Conservation (phyloP, 306 rosid genomes). For the Quercus parvula region DNA sequence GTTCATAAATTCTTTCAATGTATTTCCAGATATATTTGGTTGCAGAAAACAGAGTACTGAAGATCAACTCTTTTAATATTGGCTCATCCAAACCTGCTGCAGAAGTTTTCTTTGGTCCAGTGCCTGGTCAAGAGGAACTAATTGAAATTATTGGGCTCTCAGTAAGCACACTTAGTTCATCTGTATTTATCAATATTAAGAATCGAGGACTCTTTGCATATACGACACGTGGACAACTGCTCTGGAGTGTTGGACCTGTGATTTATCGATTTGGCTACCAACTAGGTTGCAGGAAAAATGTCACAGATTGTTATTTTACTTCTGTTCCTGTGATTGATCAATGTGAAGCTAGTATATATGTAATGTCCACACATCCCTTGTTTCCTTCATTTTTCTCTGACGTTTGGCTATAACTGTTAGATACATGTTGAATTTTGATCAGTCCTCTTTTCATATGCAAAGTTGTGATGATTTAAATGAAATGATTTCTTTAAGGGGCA, state of each 20-base stretch:
- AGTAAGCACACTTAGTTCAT: conserved; percentile 54
- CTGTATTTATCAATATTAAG: conserved; percentile 45
- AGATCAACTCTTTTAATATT: conserved; percentile 41
- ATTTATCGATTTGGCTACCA: conserved; percentile 56
- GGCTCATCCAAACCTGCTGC: conserved; percentile 37
- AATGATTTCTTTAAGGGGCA: background rate
- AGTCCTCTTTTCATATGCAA: no score
- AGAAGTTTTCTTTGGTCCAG: conserved; percentile 45
- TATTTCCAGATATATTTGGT: conserved; percentile 63
- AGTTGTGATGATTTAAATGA: no score
- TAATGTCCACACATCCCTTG: conserved; percentile 39
- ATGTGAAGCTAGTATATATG: conserved; percentile 77
- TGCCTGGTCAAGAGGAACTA: conserved; percentile 36
- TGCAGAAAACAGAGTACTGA: conserved; percentile 61
- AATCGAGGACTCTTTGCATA: conserved; percentile 70
- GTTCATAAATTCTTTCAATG: background rate
- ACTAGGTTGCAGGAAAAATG: conserved; percentile 67
- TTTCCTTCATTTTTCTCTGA: background rate
- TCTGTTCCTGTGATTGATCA: conserved; percentile 72
- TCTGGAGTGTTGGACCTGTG: conserved; percentile 79
- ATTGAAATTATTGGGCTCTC: conserved; percentile 63
- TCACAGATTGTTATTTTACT: conserved; percentile 49
- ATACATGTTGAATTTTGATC: background rate
- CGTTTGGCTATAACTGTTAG: background rate
- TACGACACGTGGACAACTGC: conserved; percentile 32